Evolutionary conservation across 1,139 yeast genomes (phyloP), one percentile per base, ranked within the genome.

Genomic region (Candida sojae): DNA sequence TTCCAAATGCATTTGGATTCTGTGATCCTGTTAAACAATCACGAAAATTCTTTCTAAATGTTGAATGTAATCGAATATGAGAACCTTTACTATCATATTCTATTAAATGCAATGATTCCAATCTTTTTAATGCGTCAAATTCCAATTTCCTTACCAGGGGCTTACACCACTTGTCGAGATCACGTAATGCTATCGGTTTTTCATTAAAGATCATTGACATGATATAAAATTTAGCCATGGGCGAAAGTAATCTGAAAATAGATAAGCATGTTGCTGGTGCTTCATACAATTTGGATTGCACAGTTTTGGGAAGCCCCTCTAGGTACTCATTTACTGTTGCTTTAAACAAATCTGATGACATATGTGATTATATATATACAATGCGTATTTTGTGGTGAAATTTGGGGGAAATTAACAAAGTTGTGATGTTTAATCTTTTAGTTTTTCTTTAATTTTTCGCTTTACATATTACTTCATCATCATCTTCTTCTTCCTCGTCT

Each of bases 221-320:
- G 46, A 93, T 83, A 59, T 87, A 85, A 66, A 90, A 87, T 64
- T 93, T 92, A 28, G 97, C 96, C 60, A 93, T 70, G 13, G 93
- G 85, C 0, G 99, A 97, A 30, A 95, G 75, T 52, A 93, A 74
- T 54, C 99, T 78, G 64, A 85, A 92, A 23, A 93, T 86, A 2
- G 99, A 96, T 44, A 93, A 73, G 63, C 98, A 92, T 48, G 99
- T 90, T 12, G 97, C 97, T 2, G 99, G 97, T 46, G 82, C 75
- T 50, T 69, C 76, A 66, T 88, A 93, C 28, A 93, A 77, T 59
- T 92, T 80, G 25, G 86, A 78, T 57, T 91, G 92, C 12, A 91
- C 90, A 6, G 86, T 74, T 59, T 86, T 90, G 2, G 98, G 97
- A 13, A 93, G 81, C 17, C 88, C 91, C 61, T 91, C 97, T 51